Conservation (phyloP, 441 rosid genomes). For the Capsella rubella region DNA sequence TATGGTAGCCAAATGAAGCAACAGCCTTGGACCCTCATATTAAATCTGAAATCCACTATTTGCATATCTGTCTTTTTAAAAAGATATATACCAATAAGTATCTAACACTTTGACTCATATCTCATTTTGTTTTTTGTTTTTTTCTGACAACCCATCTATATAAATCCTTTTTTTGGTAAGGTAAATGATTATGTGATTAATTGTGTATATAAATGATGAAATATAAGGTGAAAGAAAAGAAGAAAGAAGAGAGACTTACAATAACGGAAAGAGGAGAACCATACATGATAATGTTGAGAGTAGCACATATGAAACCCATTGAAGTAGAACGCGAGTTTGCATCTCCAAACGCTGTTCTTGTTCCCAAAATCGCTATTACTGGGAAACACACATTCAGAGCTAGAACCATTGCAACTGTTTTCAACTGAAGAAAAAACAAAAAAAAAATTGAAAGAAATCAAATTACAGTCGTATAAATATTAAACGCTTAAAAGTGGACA, state of each 20-base stretch:
- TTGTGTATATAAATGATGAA: background rate
- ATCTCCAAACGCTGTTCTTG: constrained; percentile 51
- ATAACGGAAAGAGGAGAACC: constrained; percentile 90
- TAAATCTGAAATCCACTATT: background rate
- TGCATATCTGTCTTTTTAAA: background rate
- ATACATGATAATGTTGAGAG: constrained; percentile 78
- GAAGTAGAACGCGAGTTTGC: constrained; percentile 57
- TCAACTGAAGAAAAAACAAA: constrained; percentile 47
- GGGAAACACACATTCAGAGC: constrained; percentile 61
- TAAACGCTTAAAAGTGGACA: constrained; percentile 24
- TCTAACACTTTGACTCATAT: background rate
- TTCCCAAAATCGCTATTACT: constrained; percentile 52
- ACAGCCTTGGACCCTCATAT: background rate
- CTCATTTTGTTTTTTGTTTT: background rate
- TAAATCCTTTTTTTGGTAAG: background rate
- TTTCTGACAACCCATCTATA: background rate
- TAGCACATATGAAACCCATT: constrained; percentile 68
- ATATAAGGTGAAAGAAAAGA: background rate
- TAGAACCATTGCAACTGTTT: constrained; percentile 57
- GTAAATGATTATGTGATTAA: background rate
- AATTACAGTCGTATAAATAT: constrained; percentile 1
- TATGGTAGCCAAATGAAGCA: background rate
- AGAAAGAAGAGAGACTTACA: constrained; percentile 50
- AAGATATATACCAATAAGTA: background rate
- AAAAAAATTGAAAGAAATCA: background rate